Percentiles rank a stretch among this genome's conserved stretches.
phyloP scores from a whole-genome alignment of 768 basidiomycete species.

The Leccinum pellstonianum region DNA sequence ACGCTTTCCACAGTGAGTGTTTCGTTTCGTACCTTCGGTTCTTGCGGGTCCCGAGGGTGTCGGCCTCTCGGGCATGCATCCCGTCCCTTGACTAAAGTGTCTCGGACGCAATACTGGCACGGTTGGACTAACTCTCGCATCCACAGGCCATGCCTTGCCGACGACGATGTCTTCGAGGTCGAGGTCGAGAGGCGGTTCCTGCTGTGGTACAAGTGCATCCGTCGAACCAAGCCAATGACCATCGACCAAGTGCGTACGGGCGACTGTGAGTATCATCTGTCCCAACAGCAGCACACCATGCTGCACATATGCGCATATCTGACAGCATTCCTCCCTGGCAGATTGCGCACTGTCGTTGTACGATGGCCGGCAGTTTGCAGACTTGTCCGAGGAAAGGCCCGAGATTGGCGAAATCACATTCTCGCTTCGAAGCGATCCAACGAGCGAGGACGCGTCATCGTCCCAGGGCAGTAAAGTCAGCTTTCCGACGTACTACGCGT shows the following conservation, averaged over 20 bases:
- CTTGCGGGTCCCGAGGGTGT: background rate
- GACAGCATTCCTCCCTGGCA: background rate
- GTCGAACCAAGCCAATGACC: constrained; percentile 21
- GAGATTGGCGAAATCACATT: constrained; percentile 26
- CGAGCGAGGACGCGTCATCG: constrained; percentile 3
- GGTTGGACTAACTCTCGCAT: background rate
- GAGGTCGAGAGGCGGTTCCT: constrained; percentile 22
- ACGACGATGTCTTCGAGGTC: constrained; percentile 21
- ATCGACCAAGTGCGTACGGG: constrained; percentile 27
- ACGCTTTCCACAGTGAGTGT: constrained; percentile 17
- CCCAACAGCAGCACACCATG: background rate
- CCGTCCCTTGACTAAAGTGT: too few relatives aligned
- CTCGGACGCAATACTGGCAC: constrained; percentile 1
- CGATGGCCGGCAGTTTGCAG: constrained; percentile 9
- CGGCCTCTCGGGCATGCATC: background rate
- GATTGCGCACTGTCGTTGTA: constrained; percentile 26
- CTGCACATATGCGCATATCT: background rate
- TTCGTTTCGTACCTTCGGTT: background rate
- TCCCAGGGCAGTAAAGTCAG: background rate
- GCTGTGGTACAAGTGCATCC: constrained; percentile 24
- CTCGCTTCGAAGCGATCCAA: constrained; percentile 6
- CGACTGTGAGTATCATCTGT: constrained; percentile 10
- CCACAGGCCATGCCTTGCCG: constrained; percentile 15
- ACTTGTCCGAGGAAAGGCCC: constrained; percentile 18
- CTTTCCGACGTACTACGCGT: background rate